These are phyloP conservation scores for Rhodotorula mucilaginosa DNA, from an alignment of 1,284 basidiomycete genomes.

Conservation along the genomic window DNA sequence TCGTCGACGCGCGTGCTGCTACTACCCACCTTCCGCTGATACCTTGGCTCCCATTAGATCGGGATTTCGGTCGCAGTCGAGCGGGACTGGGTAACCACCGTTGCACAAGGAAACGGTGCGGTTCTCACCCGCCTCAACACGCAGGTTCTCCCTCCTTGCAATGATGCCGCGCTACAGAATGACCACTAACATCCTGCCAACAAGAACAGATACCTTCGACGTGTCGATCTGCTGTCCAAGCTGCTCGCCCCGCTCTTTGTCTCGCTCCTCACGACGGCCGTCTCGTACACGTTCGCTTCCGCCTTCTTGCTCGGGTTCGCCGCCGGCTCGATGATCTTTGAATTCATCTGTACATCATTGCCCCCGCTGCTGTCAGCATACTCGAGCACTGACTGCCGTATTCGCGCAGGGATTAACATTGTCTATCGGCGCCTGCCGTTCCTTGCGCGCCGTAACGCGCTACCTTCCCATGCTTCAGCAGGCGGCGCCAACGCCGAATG, in stretches of 20 bases:
- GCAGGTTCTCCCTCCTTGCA: constrained; percentile 32
- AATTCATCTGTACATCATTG: constrained; percentile 44
- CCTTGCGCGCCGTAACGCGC: constrained; percentile 29
- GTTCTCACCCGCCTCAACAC: constrained; percentile 47
- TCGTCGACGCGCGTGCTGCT: not conserved
- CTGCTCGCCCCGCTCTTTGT: constrained; percentile 60
- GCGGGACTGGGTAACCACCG: constrained; percentile 59
- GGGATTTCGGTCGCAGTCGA: constrained; percentile 58
- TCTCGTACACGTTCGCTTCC: constrained; percentile 46
- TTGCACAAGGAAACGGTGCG: constrained; percentile 49
- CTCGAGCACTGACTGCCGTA: not conserved
- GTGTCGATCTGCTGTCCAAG: constrained; percentile 60
- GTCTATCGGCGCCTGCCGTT: constrained; percentile 49
- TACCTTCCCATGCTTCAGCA: not conserved
- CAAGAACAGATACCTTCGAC: constrained; percentile 49
- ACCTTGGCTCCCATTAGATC: constrained; percentile 44
- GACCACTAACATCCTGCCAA: not conserved
- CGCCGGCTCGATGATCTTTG: constrained; percentile 43
- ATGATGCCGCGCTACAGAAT: not conserved
- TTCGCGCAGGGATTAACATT: constrained; percentile 45
- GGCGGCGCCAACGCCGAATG: not conserved
- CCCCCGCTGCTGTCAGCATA: too few species aligned
- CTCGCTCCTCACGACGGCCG: constrained; percentile 54
- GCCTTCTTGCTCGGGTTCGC: constrained; percentile 45
- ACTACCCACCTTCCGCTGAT: rapidly evolving